Evolutionary conservation across 2,329 filamentous ascomycete genomes (phyloP), one percentile per base, ranked within the genome.

Genomic region (Saccharata proteae): DNA sequence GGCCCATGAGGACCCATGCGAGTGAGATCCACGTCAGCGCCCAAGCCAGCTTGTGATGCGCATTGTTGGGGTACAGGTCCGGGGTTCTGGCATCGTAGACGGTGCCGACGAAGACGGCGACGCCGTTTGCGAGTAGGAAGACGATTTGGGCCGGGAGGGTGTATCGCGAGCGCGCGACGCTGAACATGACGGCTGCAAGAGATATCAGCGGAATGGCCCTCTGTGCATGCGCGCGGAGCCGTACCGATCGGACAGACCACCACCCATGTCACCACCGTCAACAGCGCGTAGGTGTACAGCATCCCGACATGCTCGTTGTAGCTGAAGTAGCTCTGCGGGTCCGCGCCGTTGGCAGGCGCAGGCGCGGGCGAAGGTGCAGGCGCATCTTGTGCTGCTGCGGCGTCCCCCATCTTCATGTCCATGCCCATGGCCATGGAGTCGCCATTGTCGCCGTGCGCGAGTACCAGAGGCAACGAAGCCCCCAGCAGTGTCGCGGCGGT

Each of bases 1-100:
- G 51, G 29, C 74, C 71, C 49, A 93, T 61, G 22, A 79, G 45
- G 11, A 79, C 67, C 59, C 93, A 88, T 0, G 69, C 74, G 31
- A 65, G 66, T 8, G 80, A 65, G 4, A 86, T 63, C 64, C 73
- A 80, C 3, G 80, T 88, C 17, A 79, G 67, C 24, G 82, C 65
- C 88, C 88, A 96, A 33, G 85, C 85, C 25, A 88, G 68, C 53
- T 81, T 85, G 60, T 85, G 77, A 54, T 94, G 86, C n/a, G 79
- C 72, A 49, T 93, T 93, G 49, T 80, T 77, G 18, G 76, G 75
- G 51, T 93, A 94, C 14, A 94, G 61, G 48, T 93, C 82, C 1
- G 85, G 84, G 0, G 84, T 93, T 40, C 71, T 74, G 36, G 70
- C 66, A 51, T 90, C 84, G 62, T 93, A 93, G 35, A 59, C 39